phyloP scores from a whole-genome alignment of 164 flowering plant genomes.

The Aristolochia californica region DNA sequence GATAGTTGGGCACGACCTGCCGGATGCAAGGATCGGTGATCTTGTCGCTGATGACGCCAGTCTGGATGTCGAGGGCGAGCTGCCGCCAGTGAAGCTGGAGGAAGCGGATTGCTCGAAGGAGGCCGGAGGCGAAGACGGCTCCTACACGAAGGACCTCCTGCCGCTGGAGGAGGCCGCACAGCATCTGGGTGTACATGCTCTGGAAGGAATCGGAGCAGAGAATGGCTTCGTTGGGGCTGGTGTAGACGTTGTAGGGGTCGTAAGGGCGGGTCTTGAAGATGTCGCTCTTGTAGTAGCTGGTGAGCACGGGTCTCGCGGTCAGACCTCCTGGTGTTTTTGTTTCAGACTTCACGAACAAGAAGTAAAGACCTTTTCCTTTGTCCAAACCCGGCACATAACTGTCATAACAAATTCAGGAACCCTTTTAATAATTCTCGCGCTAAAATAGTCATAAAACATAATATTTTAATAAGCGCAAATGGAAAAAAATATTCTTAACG shows the following conservation, averaged over 20 bases:
- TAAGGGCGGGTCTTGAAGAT: constrained; percentile 53
- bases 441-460: too few relatives aligned
- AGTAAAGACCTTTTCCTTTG: constrained; percentile 68
- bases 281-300: constrained; percentile 68
- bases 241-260: constrained; percentile 64
- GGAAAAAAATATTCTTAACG: too few relatives aligned
- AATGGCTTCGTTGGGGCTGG: constrained; percentile 69
- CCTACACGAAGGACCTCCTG: constrained; percentile 56
- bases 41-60: constrained; percentile 41
- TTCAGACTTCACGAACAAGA: constrained; percentile 52
- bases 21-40: constrained; percentile 34
- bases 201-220: constrained; percentile 68
- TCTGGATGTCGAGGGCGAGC: constrained; percentile 39
- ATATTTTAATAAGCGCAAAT: too few relatives aligned
- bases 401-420: constrained; percentile 4
- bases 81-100: constrained; percentile 50
- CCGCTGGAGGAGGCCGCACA: constrained; percentile 52
- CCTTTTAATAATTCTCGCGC: too few relatives aligned
- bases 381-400: constrained; percentile 65
- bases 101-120: constrained; percentile 59
- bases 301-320: constrained; percentile 66
- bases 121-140: constrained; percentile 82
- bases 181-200: constrained; percentile 87
- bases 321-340: constrained; percentile 64
- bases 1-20: constrained; percentile 20